These are phyloP conservation scores for Chlamydomonas schloesseri DNA, from an alignment of 139 green algal species.

Conservation along the genomic window DNA sequence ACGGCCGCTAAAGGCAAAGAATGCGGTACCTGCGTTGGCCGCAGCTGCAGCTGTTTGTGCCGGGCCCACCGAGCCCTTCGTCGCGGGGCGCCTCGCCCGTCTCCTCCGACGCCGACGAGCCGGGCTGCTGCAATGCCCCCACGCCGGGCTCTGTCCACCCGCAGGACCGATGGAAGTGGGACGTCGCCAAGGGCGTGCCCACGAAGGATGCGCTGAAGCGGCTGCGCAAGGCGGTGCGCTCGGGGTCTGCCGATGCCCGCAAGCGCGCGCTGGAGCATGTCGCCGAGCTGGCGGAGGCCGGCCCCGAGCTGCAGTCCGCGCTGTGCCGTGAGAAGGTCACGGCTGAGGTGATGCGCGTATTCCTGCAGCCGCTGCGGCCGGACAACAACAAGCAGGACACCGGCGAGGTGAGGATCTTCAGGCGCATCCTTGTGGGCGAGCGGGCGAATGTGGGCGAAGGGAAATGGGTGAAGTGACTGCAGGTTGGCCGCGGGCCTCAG, in stretches of 20 bases:
- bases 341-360: background rate
- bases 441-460: no score
- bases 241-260: background rate
- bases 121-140: background rate
- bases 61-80: no score
- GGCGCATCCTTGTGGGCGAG: background rate
- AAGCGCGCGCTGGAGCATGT: background rate
- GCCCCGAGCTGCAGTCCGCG: background rate
- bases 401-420: background rate
- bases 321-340: constrained; percentile 8
- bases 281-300: background rate
- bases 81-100: background rate
- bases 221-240: constrained; percentile 5
- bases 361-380: background rate
- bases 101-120: no score
- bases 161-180: constrained; percentile 41
- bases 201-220: background rate
- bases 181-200: background rate
- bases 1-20: no score
- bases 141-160: no score
- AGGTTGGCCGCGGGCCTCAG: no score
- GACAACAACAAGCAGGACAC: no score
- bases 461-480: no score
- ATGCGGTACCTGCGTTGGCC: no score
- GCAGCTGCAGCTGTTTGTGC: no score